phyloP scores from a whole-genome alignment of 768 basidiomycete genomes.

The Rubroboletus pulcherrimus region DNA sequence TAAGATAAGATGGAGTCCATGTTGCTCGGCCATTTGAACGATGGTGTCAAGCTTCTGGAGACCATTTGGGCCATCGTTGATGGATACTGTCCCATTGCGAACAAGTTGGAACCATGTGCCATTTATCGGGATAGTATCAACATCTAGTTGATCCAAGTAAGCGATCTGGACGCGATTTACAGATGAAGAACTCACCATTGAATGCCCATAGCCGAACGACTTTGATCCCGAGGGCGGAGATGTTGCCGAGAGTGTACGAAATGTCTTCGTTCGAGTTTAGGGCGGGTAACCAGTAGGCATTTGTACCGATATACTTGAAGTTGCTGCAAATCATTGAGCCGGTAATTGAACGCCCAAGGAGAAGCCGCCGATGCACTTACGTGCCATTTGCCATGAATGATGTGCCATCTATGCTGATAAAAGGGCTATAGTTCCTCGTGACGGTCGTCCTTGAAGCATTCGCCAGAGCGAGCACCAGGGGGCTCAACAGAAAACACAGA shows the following conservation, averaged over 20 bases:
- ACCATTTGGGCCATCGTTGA: constrained; percentile 61
- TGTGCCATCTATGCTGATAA: constrained; percentile 43
- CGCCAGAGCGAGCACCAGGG: constrained; percentile 31
- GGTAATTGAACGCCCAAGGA: constrained; percentile 1
- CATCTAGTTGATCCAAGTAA: constrained; percentile 38
- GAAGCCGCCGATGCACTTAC: constrained; percentile 24
- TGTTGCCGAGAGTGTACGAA: constrained; percentile 51
- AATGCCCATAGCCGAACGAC: constrained; percentile 71
- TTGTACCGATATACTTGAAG: constrained; percentile 50
- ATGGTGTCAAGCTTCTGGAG: constrained; percentile 61
- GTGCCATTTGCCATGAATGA: constrained; percentile 55
- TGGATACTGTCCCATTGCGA: constrained; percentile 46
- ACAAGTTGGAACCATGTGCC: constrained; percentile 66
- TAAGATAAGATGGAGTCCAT: constrained; percentile 49
- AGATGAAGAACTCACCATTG: constrained; percentile 43
- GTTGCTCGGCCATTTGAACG: constrained; percentile 49
- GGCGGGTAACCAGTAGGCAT: constrained; percentile 62
- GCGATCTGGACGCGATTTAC: background rate
- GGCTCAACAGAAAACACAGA: constrained; percentile 26
- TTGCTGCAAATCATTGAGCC: constrained; percentile 31
- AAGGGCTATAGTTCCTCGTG: constrained; percentile 34
- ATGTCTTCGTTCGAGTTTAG: constrained; percentile 57
- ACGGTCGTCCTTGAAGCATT: constrained; percentile 32
- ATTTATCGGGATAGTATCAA: constrained; percentile 47
- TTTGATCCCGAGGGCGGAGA: constrained; percentile 51